Evolutionary conservation across 1,284 basidiomycete species (phyloP), one percentile per base, ranked within the genome.

Genomic region (Sporisorium reilianum): DNA sequence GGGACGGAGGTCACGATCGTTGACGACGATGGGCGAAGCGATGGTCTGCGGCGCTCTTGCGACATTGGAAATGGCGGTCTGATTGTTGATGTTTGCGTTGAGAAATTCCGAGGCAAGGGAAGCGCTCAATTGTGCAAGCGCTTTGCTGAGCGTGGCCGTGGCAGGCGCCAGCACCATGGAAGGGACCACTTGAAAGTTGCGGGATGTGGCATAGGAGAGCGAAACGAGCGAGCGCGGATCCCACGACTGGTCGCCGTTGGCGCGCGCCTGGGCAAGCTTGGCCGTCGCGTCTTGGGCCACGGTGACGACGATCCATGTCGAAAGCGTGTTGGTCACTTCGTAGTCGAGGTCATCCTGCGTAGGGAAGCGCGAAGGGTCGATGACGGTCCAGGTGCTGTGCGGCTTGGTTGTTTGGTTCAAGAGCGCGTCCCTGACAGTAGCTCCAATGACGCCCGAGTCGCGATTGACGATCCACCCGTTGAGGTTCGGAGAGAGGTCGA

Each of bases 21-120:
- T 87, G 75, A 87, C 90, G 25, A 80, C 85, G n/a, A 91, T 79
- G 1, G 90, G 89, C 11, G 85, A 77, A 2, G 87, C 85, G 48
- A 93, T 85, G 1, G 90, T 88, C 56, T 86, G 85, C 0, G 92
- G 91, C 0, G 91, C 90, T 64, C 88, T 88, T 20, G 58, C 62
- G 0, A 69, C 60, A 12, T 66, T 64, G 28, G 50, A 46, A 34
- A 81, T 61, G 10, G 72, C 78, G 2, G 70, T 66, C 16, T 65
- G 32, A 40, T 80, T 77, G 38, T 28, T 49, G 12, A 55, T 56
- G 16, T 66, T 66, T 7, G 51, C 28, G n/a, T 55, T 11, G 3
- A 82, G 44, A 34, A 73, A 82, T 48, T 79, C n/a, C 1, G 46
- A 61, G 0, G 79, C 73, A n/a, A 80, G 44, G 28, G 55, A 55